Evolutionary conservation across 2,329 filamentous ascomycete genomes (phyloP).

Genomic region (Alternaria burnsii): DNA sequence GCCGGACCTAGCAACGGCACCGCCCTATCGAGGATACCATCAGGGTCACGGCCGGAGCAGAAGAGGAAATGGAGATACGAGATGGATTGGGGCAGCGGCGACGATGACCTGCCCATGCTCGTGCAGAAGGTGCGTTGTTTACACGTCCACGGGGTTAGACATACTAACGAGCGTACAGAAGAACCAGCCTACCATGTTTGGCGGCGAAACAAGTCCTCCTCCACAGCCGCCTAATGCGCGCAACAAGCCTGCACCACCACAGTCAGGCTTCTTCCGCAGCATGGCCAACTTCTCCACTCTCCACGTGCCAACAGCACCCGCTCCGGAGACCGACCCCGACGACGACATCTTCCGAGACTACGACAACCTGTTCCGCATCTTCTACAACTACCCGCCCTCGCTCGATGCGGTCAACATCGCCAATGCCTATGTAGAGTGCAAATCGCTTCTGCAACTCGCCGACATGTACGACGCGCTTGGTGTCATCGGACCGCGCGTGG

Average conservation of each 20-base stretch:
- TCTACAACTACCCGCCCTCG: conserved; percentile 89
- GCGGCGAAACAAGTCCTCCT: conserved; percentile 52
- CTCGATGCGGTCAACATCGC: conserved; percentile 90
- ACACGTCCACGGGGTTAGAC: neutral
- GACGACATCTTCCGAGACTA: conserved; percentile 88
- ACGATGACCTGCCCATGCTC: conserved; percentile 83
- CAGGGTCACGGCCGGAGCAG: conserved; percentile 50
- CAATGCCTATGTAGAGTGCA: conserved; percentile 92
- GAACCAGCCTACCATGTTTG: conserved; percentile 64
- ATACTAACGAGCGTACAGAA: conserved; percentile 28
- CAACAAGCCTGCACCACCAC: conserved; percentile 70
- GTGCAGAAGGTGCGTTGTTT: conserved; percentile 72
- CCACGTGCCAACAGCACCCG: conserved; percentile 50
- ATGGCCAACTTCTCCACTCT: conserved; percentile 78
- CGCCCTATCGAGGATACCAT: conserved; percentile 53
- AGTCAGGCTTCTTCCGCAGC: conserved; percentile 82
- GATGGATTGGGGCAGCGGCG: conserved; percentile 75
- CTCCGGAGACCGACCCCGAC: conserved; percentile 64
- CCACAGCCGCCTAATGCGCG: conserved; percentile 63
- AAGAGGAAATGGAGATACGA: conserved; percentile 85
- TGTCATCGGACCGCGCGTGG: conserved; percentile 87
- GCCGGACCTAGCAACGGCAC: conserved; percentile 35
- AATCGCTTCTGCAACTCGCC: conserved; percentile 85
- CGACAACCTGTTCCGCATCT: conserved; percentile 92
- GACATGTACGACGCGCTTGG: conserved; percentile 92